These are phyloP conservation scores for Fraxinus quadrangulata DNA, from an alignment of 257 asterid genomes.

Conservation along the genomic window DNA sequence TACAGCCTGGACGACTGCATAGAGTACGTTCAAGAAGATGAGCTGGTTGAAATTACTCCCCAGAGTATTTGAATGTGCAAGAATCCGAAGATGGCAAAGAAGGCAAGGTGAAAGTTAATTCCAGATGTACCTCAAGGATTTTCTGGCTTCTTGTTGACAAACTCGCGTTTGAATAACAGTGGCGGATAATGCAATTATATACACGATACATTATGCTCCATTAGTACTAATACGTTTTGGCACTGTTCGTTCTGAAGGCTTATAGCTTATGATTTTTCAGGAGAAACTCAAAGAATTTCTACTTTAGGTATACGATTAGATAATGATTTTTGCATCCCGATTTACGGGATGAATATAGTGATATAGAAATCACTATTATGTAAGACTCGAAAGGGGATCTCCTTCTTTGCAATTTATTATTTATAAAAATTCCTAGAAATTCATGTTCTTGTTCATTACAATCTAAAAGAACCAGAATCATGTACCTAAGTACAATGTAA, in stretches of 20 bases:
- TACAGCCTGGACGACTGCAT: slow-evolving; percentile 98
- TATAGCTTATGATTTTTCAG: slow-evolving; percentile 14
- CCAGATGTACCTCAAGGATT: slow-evolving; percentile 5
- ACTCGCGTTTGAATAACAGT: background rate
- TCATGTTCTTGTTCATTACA: background rate
- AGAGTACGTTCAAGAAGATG: slow-evolving; percentile 99
- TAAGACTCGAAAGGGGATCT: background rate
- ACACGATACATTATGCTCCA: background rate
- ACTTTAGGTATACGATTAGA: background rate
- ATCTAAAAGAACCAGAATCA: background rate
- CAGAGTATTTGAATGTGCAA: slow-evolving; percentile 88
- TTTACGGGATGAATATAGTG: slow-evolving; percentile 25
- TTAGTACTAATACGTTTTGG: background rate
- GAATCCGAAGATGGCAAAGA: slow-evolving; percentile 68
- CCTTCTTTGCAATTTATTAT: background rate
- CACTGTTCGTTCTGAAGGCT: background rate
- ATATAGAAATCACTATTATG: slow-evolving; percentile 2
- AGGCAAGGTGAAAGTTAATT: slow-evolving; percentile 35
- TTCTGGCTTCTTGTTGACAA: slow-evolving; percentile 7
- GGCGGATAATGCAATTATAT: slow-evolving; percentile 11
- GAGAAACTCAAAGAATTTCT: background rate
- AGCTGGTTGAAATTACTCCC: slow-evolving; percentile 94
- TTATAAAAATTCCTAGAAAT: background rate
- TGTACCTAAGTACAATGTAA: background rate
- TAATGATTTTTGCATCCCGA: slow-evolving; percentile 29